phyloP scores from a whole-genome alignment of 768 basidiomycete genomes.

The Suillus subalutaceus region DNA sequence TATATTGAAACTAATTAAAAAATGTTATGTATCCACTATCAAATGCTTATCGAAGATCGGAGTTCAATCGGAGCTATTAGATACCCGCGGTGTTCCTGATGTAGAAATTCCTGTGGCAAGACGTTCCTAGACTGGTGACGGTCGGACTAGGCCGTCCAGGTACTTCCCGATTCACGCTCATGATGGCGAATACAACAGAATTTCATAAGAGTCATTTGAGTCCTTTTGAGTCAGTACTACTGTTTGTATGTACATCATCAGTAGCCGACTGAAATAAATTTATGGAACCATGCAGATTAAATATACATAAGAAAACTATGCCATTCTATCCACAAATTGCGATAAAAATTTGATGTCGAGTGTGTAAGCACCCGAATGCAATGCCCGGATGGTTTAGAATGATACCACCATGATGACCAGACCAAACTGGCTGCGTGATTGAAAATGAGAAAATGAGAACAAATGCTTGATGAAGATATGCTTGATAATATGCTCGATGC shows the following conservation, averaged over 20 bases:
- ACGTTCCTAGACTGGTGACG: too few relatives aligned
- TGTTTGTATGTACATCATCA: background rate
- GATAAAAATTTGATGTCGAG: constrained; percentile 1
- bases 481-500: background rate
- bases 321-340: background rate
- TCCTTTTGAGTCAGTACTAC: too few relatives aligned
- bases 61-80: constrained; percentile 1
- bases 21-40: background rate
- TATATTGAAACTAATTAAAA: background rate
- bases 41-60: constrained; percentile 5
- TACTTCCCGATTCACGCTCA: background rate
- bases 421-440: background rate
- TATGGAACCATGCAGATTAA: background rate
- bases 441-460: background rate
- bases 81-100: background rate
- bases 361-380: constrained; percentile 1
- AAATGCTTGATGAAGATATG: background rate
- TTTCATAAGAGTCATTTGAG: background rate
- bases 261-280: background rate
- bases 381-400: background rate
- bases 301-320: background rate
- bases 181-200: background rate
- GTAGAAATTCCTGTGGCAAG: background rate
- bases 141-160: too few relatives aligned
- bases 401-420: background rate